These are phyloP conservation scores for Periconia digitata DNA, from an alignment of 2,329 filamentous ascomycete genomes.

Conservation along the genomic window DNA sequence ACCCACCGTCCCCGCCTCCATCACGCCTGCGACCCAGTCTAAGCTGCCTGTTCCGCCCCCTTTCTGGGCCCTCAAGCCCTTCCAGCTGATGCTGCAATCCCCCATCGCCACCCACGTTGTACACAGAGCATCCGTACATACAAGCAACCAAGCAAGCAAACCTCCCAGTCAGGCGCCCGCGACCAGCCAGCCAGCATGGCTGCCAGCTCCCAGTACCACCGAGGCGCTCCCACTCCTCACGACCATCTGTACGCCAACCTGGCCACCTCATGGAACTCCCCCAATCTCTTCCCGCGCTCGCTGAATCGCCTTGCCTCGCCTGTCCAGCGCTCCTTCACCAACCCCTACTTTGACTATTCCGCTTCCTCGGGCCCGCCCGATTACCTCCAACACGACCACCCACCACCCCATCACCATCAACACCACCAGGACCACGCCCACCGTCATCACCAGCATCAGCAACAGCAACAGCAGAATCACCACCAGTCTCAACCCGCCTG, in stretches of 20 bases:
- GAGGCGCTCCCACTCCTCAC: slow-evolving; percentile 24
- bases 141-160: too few species aligned
- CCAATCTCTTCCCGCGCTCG: slow-evolving; percentile 23
- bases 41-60: slow-evolving; percentile 21
- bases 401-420: slow-evolving; percentile 12
- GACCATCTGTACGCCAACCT: slow-evolving; percentile 27
- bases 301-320: slow-evolving; percentile 10
- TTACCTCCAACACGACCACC: slow-evolving; percentile 19
- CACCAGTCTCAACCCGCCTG: slow-evolving; percentile 16
- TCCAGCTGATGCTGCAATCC: slow-evolving; percentile 22
- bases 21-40: slow-evolving; percentile 11
- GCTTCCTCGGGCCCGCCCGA: slow-evolving; percentile 17
- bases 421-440: slow-evolving; percentile 1
- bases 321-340: slow-evolving; percentile 18
- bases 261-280: slow-evolving; percentile 27
- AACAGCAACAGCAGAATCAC: not conserved
- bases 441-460: not conserved
- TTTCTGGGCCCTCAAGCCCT: slow-evolving; percentile 10
- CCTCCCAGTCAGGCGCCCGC: too few species aligned
- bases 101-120: slow-evolving; percentile 20
- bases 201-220: slow-evolving; percentile 33
- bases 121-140: too few species aligned
- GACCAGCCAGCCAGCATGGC: slow-evolving; percentile 30
- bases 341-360: slow-evolving; percentile 23
- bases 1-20: slow-evolving; percentile 16